A percentile compares a stretch with the other conserved stretches of the same genome.
Conservation (phyloP, 805 yeast species). For the Teunomyces lycoperdinae region DNA sequence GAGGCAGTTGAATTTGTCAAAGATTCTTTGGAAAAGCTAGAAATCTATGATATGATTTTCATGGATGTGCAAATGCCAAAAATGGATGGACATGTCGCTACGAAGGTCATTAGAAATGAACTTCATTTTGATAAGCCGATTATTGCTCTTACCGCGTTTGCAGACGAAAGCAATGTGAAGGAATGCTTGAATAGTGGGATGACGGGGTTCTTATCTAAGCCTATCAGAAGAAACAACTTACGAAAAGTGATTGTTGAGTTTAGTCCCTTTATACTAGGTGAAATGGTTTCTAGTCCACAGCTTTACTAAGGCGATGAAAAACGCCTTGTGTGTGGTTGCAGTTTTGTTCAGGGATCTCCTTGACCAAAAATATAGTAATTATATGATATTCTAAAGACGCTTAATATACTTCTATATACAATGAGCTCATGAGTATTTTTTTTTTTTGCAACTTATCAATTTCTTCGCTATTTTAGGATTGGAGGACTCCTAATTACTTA, state of each 20-base stretch:
- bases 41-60: slow-evolving; percentile 67
- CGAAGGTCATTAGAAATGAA: slow-evolving; percentile 65
- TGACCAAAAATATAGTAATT: background rate
- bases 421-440: no score
- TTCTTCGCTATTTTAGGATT: background rate
- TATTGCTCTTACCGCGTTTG: slow-evolving; percentile 93
- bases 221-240: slow-evolving; percentile 70
- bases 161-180: slow-evolving; percentile 84
- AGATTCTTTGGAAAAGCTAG: slow-evolving; percentile 39
- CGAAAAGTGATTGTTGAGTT: slow-evolving; percentile 53
- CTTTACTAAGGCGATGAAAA: slow-evolving; percentile 26
- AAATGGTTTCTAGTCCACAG: slow-evolving; percentile 34
- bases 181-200: slow-evolving; percentile 89
- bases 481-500: no score
- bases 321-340: slow-evolving; percentile 18
- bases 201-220: slow-evolving; percentile 88
- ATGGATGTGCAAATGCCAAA: slow-evolving; percentile 99
- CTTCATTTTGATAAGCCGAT: slow-evolving; percentile 67
- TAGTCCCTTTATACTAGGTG: slow-evolving; percentile 34
- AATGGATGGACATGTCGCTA: slow-evolving; percentile 85
- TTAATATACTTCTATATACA: background rate
- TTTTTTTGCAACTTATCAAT: no score
- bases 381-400: background rate
- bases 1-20: slow-evolving; percentile 76
- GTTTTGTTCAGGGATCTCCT: background rate